Evolutionary conservation across 306 rosid species (phyloP).

Genomic region (Quercus parvula): DNA sequence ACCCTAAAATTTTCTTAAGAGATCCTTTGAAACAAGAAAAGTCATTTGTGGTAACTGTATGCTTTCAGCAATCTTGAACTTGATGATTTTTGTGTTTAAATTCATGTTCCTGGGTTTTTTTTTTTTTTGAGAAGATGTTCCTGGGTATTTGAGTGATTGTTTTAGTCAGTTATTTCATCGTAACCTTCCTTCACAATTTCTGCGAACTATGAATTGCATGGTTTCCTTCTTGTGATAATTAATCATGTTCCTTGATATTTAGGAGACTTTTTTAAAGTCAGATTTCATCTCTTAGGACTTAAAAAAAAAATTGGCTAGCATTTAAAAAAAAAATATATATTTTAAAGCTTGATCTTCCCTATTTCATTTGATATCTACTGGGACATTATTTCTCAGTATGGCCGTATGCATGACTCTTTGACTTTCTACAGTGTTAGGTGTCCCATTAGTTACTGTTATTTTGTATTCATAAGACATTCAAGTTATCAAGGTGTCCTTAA

Average conservation of each 20-base stretch:
- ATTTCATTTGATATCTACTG: neutral
- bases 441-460: constrained; percentile 16
- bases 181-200: neutral
- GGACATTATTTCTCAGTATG: neutral
- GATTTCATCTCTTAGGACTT: neutral
- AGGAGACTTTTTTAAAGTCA: neutral
- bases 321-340: neutral
- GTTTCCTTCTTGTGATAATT: neutral
- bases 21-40: neutral
- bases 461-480: constrained; percentile 14
- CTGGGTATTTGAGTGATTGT: constrained; percentile 5
- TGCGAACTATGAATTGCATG: neutral
- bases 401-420: neutral
- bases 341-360: neutral
- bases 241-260: neutral
- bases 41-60: neutral
- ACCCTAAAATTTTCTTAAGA: neutral
- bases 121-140: neutral
- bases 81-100: constrained; percentile 3
- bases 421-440: neutral
- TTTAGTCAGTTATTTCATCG: neutral
- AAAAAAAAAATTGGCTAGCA: neutral
- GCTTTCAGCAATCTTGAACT: neutral
- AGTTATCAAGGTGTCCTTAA: constrained; percentile 43
- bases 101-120: constrained; percentile 1